Evolutionary conservation across 2,329 filamentous ascomycete species (phyloP), one percentile per base, ranked within the genome.

Genomic region (Aspergillus sp.): DNA sequence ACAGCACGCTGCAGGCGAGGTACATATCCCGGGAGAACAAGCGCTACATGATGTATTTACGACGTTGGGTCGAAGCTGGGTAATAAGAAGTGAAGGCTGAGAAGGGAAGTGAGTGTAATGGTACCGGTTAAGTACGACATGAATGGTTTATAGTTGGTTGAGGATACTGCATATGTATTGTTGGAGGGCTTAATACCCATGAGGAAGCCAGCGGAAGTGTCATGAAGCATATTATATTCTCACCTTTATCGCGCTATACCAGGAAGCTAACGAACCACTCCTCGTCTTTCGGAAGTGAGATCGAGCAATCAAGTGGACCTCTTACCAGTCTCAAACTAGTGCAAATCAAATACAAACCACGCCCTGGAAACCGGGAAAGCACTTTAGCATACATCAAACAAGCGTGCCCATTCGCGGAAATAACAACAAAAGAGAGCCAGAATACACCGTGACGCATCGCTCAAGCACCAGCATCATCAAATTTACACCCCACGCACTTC

Each of bases 191-290:
- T 19, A 19, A 19, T 19, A 19, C 19, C 19, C 19, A 28, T 28
- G 25, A 28, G 25, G 25, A 28, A 28, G 25, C 25, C 25, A 28
- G 6, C 25, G 38, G 52, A 38, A 11, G 52, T 88, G 2, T 86
- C 84, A 2, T 84, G 82, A 67, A 89, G 67, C 71, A 57, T 62
- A 63, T 63, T 46, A 8, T 38, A 38, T 11, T 23, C 13, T 22
- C 15, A 25, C 22, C 48, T 58, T 31, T 19, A n/a, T 50, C 11
- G 5, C n/a, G 6, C 28, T 19, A 48, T 17, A 49, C 25, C 25
- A 28, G 25, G 25, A 28, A 28, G 25, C 25, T 28, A 28, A 28
- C 25, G 25, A 28, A 28, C 25, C 25, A 28, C 25, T 28, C 25
- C 31, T 15, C 13, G 1, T 15, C 31, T 15, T 11, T 38, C 9